A percentile compares a stretch with the other conserved stretches of the same genome.
phyloP scores from a whole-genome alignment of 306 rosid species.

The Vigna radiata region DNA sequence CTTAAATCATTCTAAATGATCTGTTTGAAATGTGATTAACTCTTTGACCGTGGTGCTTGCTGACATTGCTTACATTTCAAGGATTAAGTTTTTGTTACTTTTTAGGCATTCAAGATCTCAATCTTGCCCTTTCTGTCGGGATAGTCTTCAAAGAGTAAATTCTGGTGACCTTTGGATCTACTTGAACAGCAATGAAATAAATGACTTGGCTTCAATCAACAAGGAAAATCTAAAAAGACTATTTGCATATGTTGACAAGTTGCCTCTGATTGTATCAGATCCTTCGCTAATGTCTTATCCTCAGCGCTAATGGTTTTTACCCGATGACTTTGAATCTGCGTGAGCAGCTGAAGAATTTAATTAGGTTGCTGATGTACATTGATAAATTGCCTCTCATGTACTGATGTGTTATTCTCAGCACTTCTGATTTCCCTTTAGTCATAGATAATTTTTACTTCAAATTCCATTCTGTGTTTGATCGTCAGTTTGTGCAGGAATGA shows the following conservation, averaged over 20 bases:
- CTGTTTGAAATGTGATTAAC: background rate
- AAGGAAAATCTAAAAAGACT: conserved; percentile 74
- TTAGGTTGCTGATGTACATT: conserved; percentile 65
- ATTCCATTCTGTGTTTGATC: conserved; percentile 36
- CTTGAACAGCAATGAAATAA: conserved; percentile 60
- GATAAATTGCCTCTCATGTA: conserved; percentile 63
- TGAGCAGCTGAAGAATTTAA: conserved; percentile 54
- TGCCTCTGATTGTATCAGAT: conserved; percentile 71
- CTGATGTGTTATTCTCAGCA: conserved; percentile 47
- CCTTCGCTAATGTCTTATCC: conserved; percentile 54
- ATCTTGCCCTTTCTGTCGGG: conserved; percentile 96
- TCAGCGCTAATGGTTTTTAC: conserved; percentile 36
- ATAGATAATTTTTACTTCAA: conserved; percentile 25
- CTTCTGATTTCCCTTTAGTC: conserved; percentile 36
- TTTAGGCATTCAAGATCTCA: conserved; percentile 70
- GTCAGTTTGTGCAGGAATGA: conserved; percentile 34
- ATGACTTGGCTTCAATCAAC: conserved; percentile 65
- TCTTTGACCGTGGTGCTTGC: conserved; percentile 18
- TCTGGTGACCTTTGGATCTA: conserved; percentile 90
- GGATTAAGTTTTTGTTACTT: conserved; percentile 25
- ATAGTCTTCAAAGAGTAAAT: conserved; percentile 72
- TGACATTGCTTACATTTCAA: conserved; percentile 15
- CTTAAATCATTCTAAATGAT: conserved; percentile 13
- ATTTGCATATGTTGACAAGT: conserved; percentile 68
- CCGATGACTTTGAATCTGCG: conserved; percentile 62